Base-by-base conservation (phyloP, 1,284 basidiomycete species). In the Sanghuangporus sanghuang region DNA sequence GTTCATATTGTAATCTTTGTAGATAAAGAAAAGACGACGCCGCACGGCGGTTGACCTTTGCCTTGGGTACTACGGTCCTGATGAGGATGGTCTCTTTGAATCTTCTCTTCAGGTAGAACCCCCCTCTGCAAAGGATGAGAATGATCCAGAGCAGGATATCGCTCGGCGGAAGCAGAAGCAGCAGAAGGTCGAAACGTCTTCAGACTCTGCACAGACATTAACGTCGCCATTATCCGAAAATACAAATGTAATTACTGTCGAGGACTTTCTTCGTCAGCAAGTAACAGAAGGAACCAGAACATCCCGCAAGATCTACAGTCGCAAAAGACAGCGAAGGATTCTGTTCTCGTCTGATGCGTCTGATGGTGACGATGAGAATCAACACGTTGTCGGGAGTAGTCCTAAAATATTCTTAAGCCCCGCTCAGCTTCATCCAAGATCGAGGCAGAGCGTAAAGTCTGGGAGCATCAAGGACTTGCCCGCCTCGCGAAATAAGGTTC, bases 261-360 rank as follows among this genome's bases (percentile, higher is more conserved):
- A 64, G 16, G 58, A 61, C 14, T 64, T 64, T 35, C 58, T 60
- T 38, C 58, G 58, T 12, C 58, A 57, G 9, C 55, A 61, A n/a
- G 63, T 39, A 16, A 52, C 16, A n/a, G 16, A 44, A 2, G 52
- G n/a, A 32, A 53, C 46, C 12, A 14, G 36, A 16, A 44, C 38
- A 11, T 40, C 23, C 40, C 44, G 35, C 21, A 56, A 23, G 23
- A 56, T 54, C 2, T 62, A 62, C 53, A 62, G 53, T 6, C 52
- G 18, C n/a, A 62, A 56, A 40, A 62, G 54, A 42, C 16, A 21
- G 11, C 39, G 53, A 46, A 40, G 40, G 11, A 46, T 59, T 21
- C 57, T 49, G 16, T 48, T 50, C 32, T 59, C 57, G 6, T 54
- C 53, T 5, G 44, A 46, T 46, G 44, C 3, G n/a, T 32, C 27